phyloP scores from a whole-genome alignment of 306 rosid genomes.

The Cicer cuneatum region DNA sequence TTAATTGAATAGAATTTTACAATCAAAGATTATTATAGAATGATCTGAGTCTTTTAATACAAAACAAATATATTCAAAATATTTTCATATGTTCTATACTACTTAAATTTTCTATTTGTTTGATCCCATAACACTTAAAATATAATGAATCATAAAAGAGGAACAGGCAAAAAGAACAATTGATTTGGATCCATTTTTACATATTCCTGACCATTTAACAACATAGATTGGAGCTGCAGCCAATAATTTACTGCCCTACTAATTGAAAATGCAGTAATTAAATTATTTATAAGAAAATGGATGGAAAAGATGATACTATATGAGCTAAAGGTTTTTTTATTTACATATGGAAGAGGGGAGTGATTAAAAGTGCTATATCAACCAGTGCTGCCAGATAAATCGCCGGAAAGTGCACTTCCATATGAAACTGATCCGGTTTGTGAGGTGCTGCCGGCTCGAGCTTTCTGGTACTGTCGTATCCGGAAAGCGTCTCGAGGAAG shows the following conservation, averaged over 20 bases:
- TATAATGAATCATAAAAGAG: too few relatives aligned
- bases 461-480: slow-evolving; percentile 84
- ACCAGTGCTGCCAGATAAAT: slow-evolving; percentile 89
- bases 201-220: slow-evolving; percentile 18
- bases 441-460: slow-evolving; percentile 69
- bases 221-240: slow-evolving; percentile 3
- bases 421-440: slow-evolving; percentile 92
- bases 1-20: too few relatives aligned
- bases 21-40: too few relatives aligned
- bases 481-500: slow-evolving; percentile 86
- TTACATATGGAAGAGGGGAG: background rate
- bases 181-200: too few relatives aligned
- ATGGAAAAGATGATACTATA: background rate
- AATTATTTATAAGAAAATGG: background rate
- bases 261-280: slow-evolving; percentile 12
- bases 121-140: too few relatives aligned
- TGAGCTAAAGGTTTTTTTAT: slow-evolving; percentile 2
- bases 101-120: too few relatives aligned
- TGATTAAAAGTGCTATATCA: slow-evolving; percentile 37
- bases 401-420: slow-evolving; percentile 95
- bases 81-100: too few relatives aligned
- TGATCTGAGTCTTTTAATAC: too few relatives aligned
- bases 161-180: too few relatives aligned
- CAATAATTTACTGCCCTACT: background rate
- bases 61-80: too few relatives aligned